Percentiles rank a stretch among this genome's conserved stretches.
Conservation (phyloP, 1,284 basidiomycete species). For the Austropuccinia psidii region DNA sequence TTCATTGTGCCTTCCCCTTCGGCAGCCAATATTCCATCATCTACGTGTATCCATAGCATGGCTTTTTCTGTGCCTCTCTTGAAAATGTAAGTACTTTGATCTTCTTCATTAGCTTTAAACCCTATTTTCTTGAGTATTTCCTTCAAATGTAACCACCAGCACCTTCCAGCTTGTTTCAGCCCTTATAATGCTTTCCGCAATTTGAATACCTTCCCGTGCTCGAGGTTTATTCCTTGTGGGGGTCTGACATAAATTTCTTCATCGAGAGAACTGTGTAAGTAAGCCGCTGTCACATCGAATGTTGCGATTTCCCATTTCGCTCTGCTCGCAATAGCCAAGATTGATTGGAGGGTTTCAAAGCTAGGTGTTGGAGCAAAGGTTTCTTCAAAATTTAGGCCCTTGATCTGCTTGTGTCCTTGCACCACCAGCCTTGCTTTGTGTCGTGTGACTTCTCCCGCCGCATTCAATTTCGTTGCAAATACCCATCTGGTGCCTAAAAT, state of each 20-base stretch:
- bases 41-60: neutral
- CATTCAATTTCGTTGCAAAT: neutral
- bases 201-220: neutral
- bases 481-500: neutral
- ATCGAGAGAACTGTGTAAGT: too few species aligned
- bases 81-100: neutral
- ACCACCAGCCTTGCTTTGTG: neutral
- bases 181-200: conserved; percentile 1
- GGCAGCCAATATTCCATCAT: neutral
- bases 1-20: neutral
- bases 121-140: neutral
- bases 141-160: conserved; percentile 1
- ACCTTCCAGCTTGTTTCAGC: neutral
- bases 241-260: too few species aligned
- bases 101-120: neutral
- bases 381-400: neutral
- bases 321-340: too few species aligned
- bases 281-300: too few species aligned
- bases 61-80: neutral
- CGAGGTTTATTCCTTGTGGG: neutral
- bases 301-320: too few species aligned
- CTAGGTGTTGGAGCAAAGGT: neutral
- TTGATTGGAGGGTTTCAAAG: too few species aligned
- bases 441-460: neutral
- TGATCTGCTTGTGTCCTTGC: too few species aligned